These are phyloP conservation scores for Smallanthus sonchifolius DNA, from an alignment of 129 eudicot genomes.

Conservation along the genomic window DNA sequence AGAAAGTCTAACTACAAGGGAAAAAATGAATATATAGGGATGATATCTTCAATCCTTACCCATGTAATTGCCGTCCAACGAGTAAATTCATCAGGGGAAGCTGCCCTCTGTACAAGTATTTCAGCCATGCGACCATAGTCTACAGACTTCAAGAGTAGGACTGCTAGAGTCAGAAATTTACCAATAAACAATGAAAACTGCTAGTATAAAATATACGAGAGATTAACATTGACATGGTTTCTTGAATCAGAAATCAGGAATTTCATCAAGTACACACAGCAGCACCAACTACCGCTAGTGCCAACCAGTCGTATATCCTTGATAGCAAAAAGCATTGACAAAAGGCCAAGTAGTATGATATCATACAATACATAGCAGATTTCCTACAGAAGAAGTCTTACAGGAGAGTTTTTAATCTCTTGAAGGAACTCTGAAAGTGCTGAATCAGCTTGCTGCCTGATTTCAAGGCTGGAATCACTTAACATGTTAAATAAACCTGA, in stretches of 20 bases:
- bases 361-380: neutral
- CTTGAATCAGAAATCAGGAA: neutral
- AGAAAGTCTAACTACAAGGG: neutral
- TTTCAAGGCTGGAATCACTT: constrained; percentile 93
- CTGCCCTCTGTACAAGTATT: constrained; percentile 92
- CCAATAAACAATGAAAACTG: constrained; percentile 22
- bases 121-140: constrained; percentile 99
- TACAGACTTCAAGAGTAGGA: constrained; percentile 85
- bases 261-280: constrained; percentile 7
- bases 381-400: constrained; percentile 44
- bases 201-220: neutral
- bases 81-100: constrained; percentile 87
- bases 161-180: constrained; percentile 42
- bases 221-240: neutral
- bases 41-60: constrained; percentile 37
- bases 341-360: neutral
- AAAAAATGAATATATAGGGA: neutral
- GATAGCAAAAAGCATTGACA: no score
- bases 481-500: constrained; percentile 93
- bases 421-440: constrained; percentile 96
- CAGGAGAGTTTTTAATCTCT: constrained; percentile 93
- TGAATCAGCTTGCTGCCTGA: constrained; percentile 96
- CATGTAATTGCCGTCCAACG: constrained; percentile 93
- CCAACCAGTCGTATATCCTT: constrained; percentile 3
- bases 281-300: constrained; percentile 6